Percentiles rank a stretch among this genome's conserved stretches.
phyloP scores from a whole-genome alignment of 441 rosid species.

The Eutrema salsugineum region DNA sequence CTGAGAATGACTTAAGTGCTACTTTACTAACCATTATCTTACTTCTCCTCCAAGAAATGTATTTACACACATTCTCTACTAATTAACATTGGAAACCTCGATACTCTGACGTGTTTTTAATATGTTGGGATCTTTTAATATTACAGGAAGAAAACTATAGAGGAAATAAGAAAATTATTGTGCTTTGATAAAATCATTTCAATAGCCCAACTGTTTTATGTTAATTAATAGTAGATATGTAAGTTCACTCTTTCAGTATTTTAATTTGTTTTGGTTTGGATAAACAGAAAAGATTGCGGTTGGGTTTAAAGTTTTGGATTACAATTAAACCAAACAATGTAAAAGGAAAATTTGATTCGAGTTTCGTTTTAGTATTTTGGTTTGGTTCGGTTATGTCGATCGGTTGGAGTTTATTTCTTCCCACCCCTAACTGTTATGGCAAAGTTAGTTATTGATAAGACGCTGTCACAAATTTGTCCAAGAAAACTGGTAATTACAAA shows the following conservation, averaged over 20 bases:
- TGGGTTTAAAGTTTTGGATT: no score
- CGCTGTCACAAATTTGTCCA: neutral
- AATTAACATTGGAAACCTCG: constrained; percentile 10
- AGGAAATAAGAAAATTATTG: neutral
- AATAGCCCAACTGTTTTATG: neutral
- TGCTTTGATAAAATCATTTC: neutral
- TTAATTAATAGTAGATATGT: no score
- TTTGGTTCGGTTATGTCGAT: neutral
- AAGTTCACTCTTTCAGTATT: neutral
- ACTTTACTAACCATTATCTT: constrained; percentile 23
- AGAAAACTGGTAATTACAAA: neutral
- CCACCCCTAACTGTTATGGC: neutral
- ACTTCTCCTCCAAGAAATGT: constrained; percentile 21
- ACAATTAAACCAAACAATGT: no score
- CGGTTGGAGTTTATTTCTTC: neutral
- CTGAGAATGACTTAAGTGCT: constrained; percentile 24
- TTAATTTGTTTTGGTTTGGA: no score
- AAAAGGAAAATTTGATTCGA: no score
- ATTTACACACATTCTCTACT: constrained; percentile 27
- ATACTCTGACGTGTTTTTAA: constrained; percentile 2
- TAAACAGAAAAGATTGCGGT: no score
- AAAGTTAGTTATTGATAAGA: neutral
- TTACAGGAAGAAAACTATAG: neutral
- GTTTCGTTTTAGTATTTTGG: neutral
- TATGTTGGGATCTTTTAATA: neutral